Percentiles rank a stretch among this genome's conserved stretches.
Evolutionary conservation across 352 stramenopile genomes (phyloP).

Genomic region (Blastocystis sp.): DNA sequence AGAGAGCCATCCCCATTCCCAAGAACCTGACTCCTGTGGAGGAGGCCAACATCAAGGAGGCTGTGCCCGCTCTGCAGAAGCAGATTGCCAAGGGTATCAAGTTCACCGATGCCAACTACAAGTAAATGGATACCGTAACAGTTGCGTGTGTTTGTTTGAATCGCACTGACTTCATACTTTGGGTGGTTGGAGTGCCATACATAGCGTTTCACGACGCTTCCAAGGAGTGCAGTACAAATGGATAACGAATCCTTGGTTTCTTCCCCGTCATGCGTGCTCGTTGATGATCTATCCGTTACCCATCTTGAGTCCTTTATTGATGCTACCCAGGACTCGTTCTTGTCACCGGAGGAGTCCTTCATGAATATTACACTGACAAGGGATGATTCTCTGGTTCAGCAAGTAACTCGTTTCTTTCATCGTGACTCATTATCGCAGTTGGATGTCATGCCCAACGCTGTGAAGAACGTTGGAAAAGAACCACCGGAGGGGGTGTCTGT

Average conservation of each 20-base stretch:
- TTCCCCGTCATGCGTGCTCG: neutral
- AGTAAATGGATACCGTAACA: neutral
- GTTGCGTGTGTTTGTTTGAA: neutral
- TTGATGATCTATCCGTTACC: neutral
- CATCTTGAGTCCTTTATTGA: neutral
- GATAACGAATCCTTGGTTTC: neutral
- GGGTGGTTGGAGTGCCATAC: too few species aligned
- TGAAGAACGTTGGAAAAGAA: neutral
- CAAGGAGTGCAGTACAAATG: neutral
- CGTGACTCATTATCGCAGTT: neutral
- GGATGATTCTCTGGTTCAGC: neutral
- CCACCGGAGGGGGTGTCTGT: neutral
- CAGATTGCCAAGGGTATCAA: slow-evolving; percentile 56
- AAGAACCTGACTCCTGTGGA: slow-evolving; percentile 74
- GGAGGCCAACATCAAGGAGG: slow-evolving; percentile 31
- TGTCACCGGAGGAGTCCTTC: neutral
- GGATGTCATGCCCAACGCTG: neutral
- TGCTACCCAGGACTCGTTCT: neutral
- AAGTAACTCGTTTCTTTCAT: neutral
- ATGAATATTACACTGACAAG: neutral
- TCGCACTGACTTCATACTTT: neutral
- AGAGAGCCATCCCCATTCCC: slow-evolving; percentile 88
- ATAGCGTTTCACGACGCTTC: too few species aligned
- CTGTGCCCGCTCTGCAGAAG: slow-evolving; percentile 43
- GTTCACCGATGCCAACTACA: slow-evolving; percentile 46